phyloP scores from a whole-genome alignment of 2,329 filamentous ascomycete species.

The Aaosphaeria pasadenensis region DNA sequence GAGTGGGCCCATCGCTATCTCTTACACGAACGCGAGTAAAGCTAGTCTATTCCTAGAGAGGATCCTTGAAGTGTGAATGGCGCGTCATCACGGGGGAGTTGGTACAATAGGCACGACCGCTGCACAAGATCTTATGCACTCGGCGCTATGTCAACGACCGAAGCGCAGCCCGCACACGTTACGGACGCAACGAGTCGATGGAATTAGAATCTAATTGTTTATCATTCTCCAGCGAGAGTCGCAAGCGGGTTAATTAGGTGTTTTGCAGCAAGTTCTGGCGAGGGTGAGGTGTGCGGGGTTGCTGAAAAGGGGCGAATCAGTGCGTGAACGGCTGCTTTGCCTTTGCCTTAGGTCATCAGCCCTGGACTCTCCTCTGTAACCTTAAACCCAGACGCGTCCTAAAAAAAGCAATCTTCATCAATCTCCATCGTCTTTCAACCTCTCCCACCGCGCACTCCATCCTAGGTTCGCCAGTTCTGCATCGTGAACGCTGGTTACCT shows the following conservation, averaged over 20 bases:
- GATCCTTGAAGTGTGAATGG: no score
- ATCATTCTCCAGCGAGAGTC: neutral
- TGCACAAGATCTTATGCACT: no score
- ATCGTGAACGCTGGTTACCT: constrained; percentile 18
- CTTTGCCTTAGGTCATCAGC: neutral
- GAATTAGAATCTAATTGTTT: no score
- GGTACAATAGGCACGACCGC: no score
- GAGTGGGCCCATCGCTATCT: no score
- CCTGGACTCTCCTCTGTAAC: constrained; percentile 14
- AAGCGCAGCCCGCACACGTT: no score
- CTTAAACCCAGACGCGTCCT: constrained; percentile 1
- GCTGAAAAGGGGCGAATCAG: constrained; percentile 9
- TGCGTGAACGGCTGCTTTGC: constrained; percentile 15
- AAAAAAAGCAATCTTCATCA: constrained; percentile 7
- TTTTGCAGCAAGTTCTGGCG: constrained; percentile 15
- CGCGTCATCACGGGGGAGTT: no score
- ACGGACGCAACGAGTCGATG: no score
- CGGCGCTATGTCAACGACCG: no score
- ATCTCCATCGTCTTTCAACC: neutral
- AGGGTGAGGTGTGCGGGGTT: constrained; percentile 16
- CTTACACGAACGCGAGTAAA: no score
- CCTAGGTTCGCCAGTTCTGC: constrained; percentile 15
- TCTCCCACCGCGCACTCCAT: constrained; percentile 5
- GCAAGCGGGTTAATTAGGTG: constrained; percentile 1
- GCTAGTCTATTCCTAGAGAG: no score